Percentiles rank a stretch among this genome's conserved stretches.
Conservation (phyloP, 768 basidiomycete genomes). For the Lactarius psammicola region DNA sequence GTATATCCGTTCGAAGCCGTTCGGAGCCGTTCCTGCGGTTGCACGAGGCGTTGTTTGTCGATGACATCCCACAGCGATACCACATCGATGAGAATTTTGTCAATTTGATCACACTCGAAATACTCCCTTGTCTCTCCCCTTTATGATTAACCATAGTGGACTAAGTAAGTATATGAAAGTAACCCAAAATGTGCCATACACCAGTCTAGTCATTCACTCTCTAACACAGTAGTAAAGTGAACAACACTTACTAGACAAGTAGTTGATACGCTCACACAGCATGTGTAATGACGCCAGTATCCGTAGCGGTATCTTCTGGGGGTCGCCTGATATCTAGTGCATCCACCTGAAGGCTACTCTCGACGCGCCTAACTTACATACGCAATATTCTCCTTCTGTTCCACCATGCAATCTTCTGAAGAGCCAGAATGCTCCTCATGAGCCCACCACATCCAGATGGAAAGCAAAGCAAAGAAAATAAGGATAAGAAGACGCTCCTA, state of each 20-base stretch:
- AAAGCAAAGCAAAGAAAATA: too few relatives aligned
- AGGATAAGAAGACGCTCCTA: too few relatives aligned
- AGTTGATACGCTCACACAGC: too few relatives aligned
- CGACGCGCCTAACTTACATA: too few relatives aligned
- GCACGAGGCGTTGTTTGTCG: not conserved
- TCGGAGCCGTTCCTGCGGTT: not conserved
- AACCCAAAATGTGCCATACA: not conserved
- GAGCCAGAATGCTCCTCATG: not conserved
- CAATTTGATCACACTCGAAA: not conserved
- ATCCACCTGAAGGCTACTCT: not conserved
- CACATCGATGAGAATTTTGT: too few relatives aligned
- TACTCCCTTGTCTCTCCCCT: not conserved
- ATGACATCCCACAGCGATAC: too few relatives aligned
- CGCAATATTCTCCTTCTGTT: conserved; percentile 64
- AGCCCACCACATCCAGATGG: not conserved
- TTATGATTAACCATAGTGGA: not conserved
- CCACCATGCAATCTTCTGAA: conserved; percentile 67
- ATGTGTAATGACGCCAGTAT: too few relatives aligned
- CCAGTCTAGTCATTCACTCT: not conserved
- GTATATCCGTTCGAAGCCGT: too few relatives aligned
- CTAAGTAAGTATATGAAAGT: too few relatives aligned
- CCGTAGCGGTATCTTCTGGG: too few relatives aligned
- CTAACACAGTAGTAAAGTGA: not conserved
- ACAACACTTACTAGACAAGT: not conserved
- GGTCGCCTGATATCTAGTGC: too few relatives aligned